Percentiles rank a stretch among this genome's conserved stretches.
Conservation (phyloP, 2,329 filamentous ascomycete species). For the Tolypocladium paradoxum region DNA sequence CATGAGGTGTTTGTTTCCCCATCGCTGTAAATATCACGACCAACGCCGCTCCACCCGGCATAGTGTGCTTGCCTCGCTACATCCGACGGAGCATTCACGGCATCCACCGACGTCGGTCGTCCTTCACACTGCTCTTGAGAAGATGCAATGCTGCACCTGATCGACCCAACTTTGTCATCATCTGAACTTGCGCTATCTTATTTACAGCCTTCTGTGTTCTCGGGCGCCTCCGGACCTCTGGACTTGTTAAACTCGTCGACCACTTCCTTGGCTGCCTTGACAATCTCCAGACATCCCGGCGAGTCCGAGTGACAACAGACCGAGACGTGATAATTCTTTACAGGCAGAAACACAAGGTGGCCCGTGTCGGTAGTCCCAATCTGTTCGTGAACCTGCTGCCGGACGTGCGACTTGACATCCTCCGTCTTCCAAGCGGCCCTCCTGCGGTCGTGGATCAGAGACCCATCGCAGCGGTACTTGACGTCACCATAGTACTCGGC, state of each 20-base stretch:
- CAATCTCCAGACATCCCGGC: constrained; percentile 32
- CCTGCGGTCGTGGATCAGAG: constrained; percentile 31
- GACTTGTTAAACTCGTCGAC: constrained; percentile 28
- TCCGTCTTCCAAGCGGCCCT: constrained; percentile 20
- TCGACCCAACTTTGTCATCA: not conserved
- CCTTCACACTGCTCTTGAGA: not conserved
- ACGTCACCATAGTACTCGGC: constrained; percentile 17
- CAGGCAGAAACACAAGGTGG: constrained; percentile 2
- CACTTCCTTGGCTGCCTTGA: constrained; percentile 25
- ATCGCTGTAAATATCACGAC: not conserved
- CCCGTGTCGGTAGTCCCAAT: not conserved
- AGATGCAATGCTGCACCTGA: not conserved
- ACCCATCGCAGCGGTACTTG: constrained; percentile 14
- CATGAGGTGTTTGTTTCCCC: not conserved
- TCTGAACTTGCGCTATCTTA: not conserved
- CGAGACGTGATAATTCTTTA: constrained; percentile 29
- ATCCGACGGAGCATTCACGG: not conserved
- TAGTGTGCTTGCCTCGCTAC: not conserved
- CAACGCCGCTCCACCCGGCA: not conserved
- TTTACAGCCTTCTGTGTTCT: not conserved
- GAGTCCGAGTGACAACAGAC: constrained; percentile 37
- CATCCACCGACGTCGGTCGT: not conserved
- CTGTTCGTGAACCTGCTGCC: constrained; percentile 1
- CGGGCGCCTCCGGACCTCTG: not conserved
- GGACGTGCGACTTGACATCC: not conserved